Base-by-base conservation (phyloP, 2,329 filamentous ascomycete species). In the Botrytis sinoallii region DNA sequence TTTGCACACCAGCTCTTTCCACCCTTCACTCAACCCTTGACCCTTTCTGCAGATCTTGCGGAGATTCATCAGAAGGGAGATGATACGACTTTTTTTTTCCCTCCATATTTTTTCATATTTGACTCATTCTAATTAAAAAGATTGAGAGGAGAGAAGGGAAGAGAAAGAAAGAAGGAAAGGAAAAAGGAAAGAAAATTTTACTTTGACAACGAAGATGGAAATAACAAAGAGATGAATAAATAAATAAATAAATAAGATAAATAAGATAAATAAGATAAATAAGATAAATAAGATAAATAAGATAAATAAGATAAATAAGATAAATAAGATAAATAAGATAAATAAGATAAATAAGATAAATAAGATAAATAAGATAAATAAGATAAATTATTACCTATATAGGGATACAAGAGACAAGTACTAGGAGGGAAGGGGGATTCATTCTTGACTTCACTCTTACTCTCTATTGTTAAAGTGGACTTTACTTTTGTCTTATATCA, bases 41-140 rank as follows among this genome's bases (percentile, higher is more conserved):
- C 61, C 25, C 61, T 44, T 64, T 44, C 38, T 44, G 38, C 38
- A 64, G 61, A 64, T 64, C 61, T 64, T 64, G 25, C 61, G 38
- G 61, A 64, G 25, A 64, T 64, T 44, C 61, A 44, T 5, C 12
- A 44, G 14, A 63, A 35, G 55, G 14, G 22, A n/a, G 38, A 63
- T 63, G 35, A 63, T 42, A 40, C 12, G 25, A 63, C 12, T 63
- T n/a, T 63, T 63, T 63, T 63, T 25, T 42, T 63, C 12, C 22
- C 8, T 12, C 59, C 35, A 40, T 63, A 3, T 60, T 38, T 60
- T 12, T 44, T 61, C 38, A 22, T n/a, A 20, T 42, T 63, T 63
- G 35, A 61, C 59, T 61, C 59, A 61, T n/a, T 38, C 35, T 25
- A 35, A 35, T 61, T 25, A 40, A 40, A n/a, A 52, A 40, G 38